These are phyloP conservation scores for Datura wrightii DNA, from an alignment of 257 asterid species.

Conservation along the genomic window DNA sequence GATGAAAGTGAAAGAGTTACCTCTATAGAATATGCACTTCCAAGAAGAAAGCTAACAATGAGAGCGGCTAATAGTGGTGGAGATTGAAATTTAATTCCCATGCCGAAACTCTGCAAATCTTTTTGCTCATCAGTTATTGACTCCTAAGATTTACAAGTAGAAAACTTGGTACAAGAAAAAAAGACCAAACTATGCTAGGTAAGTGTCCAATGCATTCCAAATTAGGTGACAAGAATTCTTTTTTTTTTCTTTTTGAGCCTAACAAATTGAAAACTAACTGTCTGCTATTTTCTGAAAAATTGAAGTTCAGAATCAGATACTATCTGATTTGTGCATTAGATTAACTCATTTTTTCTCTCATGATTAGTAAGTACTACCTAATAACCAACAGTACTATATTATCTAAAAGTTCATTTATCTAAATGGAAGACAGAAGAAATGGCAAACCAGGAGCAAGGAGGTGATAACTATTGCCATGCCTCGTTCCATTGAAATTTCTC, in stretches of 20 bases:
- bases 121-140: neutral
- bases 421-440: neutral
- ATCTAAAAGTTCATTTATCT: neutral
- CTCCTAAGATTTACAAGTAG: neutral
- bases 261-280: too few relatives aligned
- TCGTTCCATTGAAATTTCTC: slow-evolving; percentile 35
- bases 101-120: slow-evolving; percentile 32
- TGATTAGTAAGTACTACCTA: neutral
- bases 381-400: neutral
- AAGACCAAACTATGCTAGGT: neutral
- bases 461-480: slow-evolving; percentile 29
- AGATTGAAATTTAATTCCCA: slow-evolving; percentile 37
- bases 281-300: too few relatives aligned
- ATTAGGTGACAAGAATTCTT: too few relatives aligned
- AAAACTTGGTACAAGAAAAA: neutral
- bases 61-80: slow-evolving; percentile 36
- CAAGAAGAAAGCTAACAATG: slow-evolving; percentile 34
- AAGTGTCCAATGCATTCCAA: neutral
- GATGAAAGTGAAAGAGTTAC: slow-evolving; percentile 3
- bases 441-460: slow-evolving; percentile 27
- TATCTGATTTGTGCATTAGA: neutral
- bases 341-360: neutral
- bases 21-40: slow-evolving; percentile 37
- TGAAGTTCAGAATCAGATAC: too few relatives aligned
- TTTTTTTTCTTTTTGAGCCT: too few relatives aligned